Conservation (phyloP, 208 protist genomes). For the Crithidia brevicula region DNA sequence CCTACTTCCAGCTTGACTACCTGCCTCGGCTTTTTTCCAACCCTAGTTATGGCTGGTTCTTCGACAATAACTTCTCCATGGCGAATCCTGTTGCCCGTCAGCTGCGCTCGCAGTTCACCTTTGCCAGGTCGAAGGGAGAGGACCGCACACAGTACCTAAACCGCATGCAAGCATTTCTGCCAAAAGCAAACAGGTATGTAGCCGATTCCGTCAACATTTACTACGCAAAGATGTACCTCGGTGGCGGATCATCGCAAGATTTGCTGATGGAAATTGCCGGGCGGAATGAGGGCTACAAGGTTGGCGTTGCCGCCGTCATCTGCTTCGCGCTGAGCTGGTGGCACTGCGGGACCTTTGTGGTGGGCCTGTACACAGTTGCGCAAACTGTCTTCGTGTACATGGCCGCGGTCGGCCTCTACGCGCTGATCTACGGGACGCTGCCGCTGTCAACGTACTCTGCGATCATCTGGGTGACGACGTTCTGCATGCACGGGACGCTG, state of each 20-base stretch:
- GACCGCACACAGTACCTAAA: constrained; percentile 3
- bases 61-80: constrained; percentile 48
- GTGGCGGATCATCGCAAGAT: constrained; percentile 44
- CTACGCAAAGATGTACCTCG: constrained; percentile 33
- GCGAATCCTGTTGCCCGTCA: constrained; percentile 26
- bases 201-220: background rate
- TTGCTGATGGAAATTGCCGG: constrained; percentile 23
- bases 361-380: constrained; percentile 14
- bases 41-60: constrained; percentile 55
- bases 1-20: constrained; percentile 27
- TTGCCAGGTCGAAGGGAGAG: constrained; percentile 27
- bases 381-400: constrained; percentile 44
- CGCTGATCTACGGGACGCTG: constrained; percentile 39
- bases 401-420: constrained; percentile 44
- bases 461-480: constrained; percentile 57
- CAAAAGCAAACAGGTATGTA: constrained; percentile 10
- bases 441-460: constrained; percentile 49
- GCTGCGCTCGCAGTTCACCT: constrained; percentile 42
- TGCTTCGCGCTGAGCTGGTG: constrained; percentile 38
- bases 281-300: constrained; percentile 43
- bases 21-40: constrained; percentile 40
- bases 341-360: constrained; percentile 35
- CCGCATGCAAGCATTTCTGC: constrained; percentile 25
- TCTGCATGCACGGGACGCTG: constrained; percentile 62
- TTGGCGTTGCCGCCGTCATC: constrained; percentile 44